Evolutionary conservation across 176 grass and related monocot species (phyloP), one percentile per base, ranked within the genome.

Genomic region (Oryza coarctata): DNA sequence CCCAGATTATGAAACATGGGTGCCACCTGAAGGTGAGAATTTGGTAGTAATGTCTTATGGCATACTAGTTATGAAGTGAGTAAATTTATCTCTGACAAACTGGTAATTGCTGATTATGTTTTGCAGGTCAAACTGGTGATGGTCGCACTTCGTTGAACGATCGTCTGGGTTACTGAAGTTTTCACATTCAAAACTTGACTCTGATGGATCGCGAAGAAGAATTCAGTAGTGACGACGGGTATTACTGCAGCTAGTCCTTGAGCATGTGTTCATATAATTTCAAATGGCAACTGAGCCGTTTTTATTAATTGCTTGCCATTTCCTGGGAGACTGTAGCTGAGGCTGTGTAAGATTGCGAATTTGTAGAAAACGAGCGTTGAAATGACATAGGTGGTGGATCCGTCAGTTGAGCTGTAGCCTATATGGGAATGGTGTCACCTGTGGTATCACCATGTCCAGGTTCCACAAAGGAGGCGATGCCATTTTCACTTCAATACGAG

Each of bases 51-150:
- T 77, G 5, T 79, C 77, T 84, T 83, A 57, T 14, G 68, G 60
- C 62, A 38, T 38, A 49, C 27, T 13, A 87, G 5, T 60, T 57
- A 60, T 17, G 12, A 38, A 64, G 9, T 60, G 33, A 25, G 71
- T 36, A 36, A n/a, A 57, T 79, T 82, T 77, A 17, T 7, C 22
- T 30, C 73, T 65, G 78, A 76, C 30, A n/a, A 58, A 58, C 22
- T 50, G 4, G 41, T 22, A 44, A 30, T 61, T 83, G 32, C 33
- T 77, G 65, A 73, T 70, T 73, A 17, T 79, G 22, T 79, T 84
- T 22, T 80, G 73, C 78, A 98, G 96, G 96, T 74, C 96, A 98
- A 98, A 98, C 96, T 83, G 96, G 96, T 49, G 96, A 98, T 88
- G 96, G 96, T 0, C 96, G 93, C 71, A 95, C 90, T 60, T 85